phyloP scores from a whole-genome alignment of 768 basidiomycete species.

The Xerocomus spinulosus region DNA sequence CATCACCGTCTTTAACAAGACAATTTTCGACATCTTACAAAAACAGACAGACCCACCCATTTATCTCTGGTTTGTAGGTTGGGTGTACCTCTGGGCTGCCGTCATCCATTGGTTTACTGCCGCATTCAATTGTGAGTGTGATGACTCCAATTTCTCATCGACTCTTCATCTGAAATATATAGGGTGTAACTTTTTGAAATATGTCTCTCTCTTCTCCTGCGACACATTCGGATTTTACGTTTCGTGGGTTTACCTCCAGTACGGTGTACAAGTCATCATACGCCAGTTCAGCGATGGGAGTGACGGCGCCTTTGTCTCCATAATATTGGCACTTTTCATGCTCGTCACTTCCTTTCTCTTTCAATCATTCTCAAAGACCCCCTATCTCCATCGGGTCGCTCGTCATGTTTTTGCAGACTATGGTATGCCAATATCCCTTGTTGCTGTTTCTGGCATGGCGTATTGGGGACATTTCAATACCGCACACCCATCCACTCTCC shows the following conservation, averaged over 20 bases:
- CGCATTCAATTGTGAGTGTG: slow-evolving; percentile 59
- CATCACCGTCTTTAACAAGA: slow-evolving; percentile 91
- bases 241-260: slow-evolving; percentile 85
- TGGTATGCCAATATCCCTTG: slow-evolving; percentile 84
- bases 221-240: slow-evolving; percentile 94
- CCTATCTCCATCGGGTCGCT: slow-evolving; percentile 68
- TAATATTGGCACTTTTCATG: slow-evolving; percentile 76
- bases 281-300: slow-evolving; percentile 51
- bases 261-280: slow-evolving; percentile 80
- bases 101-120: slow-evolving; percentile 84
- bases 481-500: slow-evolving; percentile 60
- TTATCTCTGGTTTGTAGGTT: slow-evolving; percentile 85
- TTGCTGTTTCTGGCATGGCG: slow-evolving; percentile 71
- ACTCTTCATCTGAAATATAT: too few relatives aligned
- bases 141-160: background rate
- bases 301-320: slow-evolving; percentile 54
- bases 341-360: slow-evolving; percentile 72
- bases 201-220: slow-evolving; percentile 86
- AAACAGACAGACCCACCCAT: slow-evolving; percentile 54
- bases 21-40: slow-evolving; percentile 72
- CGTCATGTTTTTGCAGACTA: slow-evolving; percentile 80
- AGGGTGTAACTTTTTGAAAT: slow-evolving; percentile 83
- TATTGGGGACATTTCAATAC: slow-evolving; percentile 80
- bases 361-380: slow-evolving; percentile 54
- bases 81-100: slow-evolving; percentile 91